Conservation (phyloP, 352 stramenopile species). For the Globisporangium splendens region DNA sequence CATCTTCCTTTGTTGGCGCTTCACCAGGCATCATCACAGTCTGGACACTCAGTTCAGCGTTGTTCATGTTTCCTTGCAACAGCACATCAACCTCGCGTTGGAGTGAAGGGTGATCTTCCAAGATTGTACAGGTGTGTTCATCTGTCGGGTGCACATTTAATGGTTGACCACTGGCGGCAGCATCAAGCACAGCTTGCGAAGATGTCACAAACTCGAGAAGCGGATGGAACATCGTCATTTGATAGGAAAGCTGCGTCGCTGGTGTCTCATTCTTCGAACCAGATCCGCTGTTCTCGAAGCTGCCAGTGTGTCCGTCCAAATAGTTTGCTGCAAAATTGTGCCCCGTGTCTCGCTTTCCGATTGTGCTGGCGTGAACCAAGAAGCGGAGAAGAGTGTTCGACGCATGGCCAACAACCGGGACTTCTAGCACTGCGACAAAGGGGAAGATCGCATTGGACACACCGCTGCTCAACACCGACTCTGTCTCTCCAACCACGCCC, state of each 20-base stretch:
- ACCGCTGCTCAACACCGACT: slow-evolving; percentile 56
- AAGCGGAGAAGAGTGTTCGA: slow-evolving; percentile 86
- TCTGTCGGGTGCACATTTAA: slow-evolving; percentile 77
- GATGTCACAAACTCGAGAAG: slow-evolving; percentile 85
- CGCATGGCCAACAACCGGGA: slow-evolving; percentile 73
- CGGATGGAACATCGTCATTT: slow-evolving; percentile 87
- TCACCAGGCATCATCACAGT: slow-evolving; percentile 88
- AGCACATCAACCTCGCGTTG: slow-evolving; percentile 69
- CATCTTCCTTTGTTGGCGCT: slow-evolving; percentile 62
- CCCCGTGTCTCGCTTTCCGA: slow-evolving; percentile 61
- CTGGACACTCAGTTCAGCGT: slow-evolving; percentile 80
- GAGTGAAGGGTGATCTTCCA: slow-evolving; percentile 64
- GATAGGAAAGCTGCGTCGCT: slow-evolving; percentile 54
- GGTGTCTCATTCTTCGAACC: slow-evolving; percentile 34
- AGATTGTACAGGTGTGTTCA: slow-evolving; percentile 69
- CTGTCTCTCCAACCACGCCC: slow-evolving; percentile 55
- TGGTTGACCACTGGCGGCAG: slow-evolving; percentile 70
- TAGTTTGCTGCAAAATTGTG: slow-evolving; percentile 24
- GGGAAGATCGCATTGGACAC: slow-evolving; percentile 65
- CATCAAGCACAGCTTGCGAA: slow-evolving; percentile 79
- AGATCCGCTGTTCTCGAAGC: slow-evolving; percentile 29
- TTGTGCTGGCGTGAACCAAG: slow-evolving; percentile 76
- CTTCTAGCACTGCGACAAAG: slow-evolving; percentile 84
- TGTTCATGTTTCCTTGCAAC: slow-evolving; percentile 66
- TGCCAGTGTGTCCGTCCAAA: slow-evolving; percentile 34